phyloP scores from a whole-genome alignment of 805 yeast species.

The Yarrowia osloensis region DNA sequence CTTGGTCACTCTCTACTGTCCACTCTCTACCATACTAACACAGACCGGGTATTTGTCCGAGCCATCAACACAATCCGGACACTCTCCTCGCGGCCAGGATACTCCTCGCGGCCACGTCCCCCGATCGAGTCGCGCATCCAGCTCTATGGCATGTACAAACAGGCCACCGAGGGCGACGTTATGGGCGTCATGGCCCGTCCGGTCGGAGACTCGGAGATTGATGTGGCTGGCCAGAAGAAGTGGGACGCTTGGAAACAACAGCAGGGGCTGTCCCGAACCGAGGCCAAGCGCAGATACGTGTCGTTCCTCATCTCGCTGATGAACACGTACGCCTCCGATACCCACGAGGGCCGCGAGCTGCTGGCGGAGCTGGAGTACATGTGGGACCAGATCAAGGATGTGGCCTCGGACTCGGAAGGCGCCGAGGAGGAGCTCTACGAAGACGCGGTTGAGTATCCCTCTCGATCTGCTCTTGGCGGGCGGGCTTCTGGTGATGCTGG shows the following conservation, averaged over 20 bases:
- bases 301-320: conserved; percentile 70
- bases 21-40: conserved; percentile 12
- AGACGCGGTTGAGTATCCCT: conserved; percentile 29
- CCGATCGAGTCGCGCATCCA: conserved; percentile 68
- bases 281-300: conserved; percentile 74
- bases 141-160: conserved; percentile 81
- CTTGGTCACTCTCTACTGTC: neutral
- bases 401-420: conserved; percentile 31
- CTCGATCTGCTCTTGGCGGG: neutral
- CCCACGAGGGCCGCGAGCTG: conserved; percentile 65
- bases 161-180: conserved; percentile 86
- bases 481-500: neutral
- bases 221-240: conserved; percentile 67
- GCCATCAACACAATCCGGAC: conserved; percentile 80
- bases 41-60: conserved; percentile 76
- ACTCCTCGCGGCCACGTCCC: conserved; percentile 70
- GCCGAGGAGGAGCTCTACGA: conserved; percentile 34
- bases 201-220: conserved; percentile 58
- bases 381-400: conserved; percentile 52
- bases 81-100: conserved; percentile 62
- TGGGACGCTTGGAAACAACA: conserved; percentile 85
- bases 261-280: conserved; percentile 64
- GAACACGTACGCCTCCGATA: conserved; percentile 66
- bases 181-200: conserved; percentile 69
- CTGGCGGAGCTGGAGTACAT: conserved; percentile 66